phyloP scores from a whole-genome alignment of 2,329 filamentous ascomycete genomes.

The Samsoniella hepiali region DNA sequence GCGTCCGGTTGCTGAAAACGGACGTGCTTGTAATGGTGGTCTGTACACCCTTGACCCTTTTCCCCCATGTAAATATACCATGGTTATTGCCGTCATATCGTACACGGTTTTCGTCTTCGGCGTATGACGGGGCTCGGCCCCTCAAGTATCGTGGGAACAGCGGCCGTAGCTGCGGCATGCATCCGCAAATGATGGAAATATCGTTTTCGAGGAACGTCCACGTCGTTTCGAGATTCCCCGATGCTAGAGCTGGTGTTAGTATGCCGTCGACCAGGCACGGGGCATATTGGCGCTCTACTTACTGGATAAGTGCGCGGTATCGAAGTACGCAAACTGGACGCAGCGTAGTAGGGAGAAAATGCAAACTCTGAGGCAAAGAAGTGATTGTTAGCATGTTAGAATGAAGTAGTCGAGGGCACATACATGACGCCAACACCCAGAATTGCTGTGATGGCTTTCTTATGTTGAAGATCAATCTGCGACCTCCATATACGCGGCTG shows the following conservation, averaged over 20 bases:
- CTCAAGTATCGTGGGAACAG: not conserved
- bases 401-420: not conserved
- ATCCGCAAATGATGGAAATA: slow-evolving; percentile 14
- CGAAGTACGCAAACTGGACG: slow-evolving; percentile 18
- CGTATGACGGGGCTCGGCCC: not conserved
- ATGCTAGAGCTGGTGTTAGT: not conserved
- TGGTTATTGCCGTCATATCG: not conserved
- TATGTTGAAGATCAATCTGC: slow-evolving; percentile 12
- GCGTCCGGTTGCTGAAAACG: not conserved
- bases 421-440: slow-evolving; percentile 15
- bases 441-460: slow-evolving; percentile 11
- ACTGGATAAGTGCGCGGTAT: slow-evolving; percentile 17
- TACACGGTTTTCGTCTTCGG: not conserved
- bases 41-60: not conserved
- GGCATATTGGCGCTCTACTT: not conserved
- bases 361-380: slow-evolving; percentile 3
- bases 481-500: slow-evolving; percentile 7
- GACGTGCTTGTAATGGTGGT: slow-evolving; percentile 9
- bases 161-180: slow-evolving; percentile 16
- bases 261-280: too few relatives aligned
- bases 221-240: slow-evolving; percentile 12
- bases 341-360: slow-evolving; percentile 14
- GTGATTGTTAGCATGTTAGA: too few relatives aligned
- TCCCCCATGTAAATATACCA: slow-evolving; percentile 6
- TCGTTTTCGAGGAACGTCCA: slow-evolving; percentile 19